These are phyloP conservation scores for Persicaria maculosa DNA, from an alignment of 148 eudicot species.

Conservation along the genomic window DNA sequence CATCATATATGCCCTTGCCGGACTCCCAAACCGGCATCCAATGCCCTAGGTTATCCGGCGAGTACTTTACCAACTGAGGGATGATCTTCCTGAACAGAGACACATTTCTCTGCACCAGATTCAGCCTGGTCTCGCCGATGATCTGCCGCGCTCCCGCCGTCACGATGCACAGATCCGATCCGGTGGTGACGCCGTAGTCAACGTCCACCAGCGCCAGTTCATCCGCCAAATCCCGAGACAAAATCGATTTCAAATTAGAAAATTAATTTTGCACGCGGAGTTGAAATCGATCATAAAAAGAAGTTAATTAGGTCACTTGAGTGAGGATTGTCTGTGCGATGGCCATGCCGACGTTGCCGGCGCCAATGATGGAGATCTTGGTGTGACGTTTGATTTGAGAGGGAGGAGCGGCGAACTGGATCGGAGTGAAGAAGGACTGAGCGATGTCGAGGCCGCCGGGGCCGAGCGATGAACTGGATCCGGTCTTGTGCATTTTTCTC, in stretches of 20 bases:
- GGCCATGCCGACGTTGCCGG: constrained; percentile 93
- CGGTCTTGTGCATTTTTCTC: constrained; percentile 33
- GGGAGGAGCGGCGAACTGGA: constrained; percentile 38
- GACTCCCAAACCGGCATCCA: too few relatives aligned
- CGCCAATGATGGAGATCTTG: constrained; percentile 72
- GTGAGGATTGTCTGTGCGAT: constrained; percentile 84
- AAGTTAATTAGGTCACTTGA: not conserved
- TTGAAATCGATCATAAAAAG: too few relatives aligned
- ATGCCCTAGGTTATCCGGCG: too few relatives aligned
- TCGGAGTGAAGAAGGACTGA: constrained; percentile 55
- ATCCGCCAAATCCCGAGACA: constrained; percentile 54
- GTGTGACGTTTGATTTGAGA: constrained; percentile 47
- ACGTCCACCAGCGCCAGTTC: constrained; percentile 63
- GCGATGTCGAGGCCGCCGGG: constrained; percentile 61
- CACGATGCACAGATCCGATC: constrained; percentile 72
- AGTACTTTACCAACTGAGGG: constrained; percentile 47
- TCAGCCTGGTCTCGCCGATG: constrained; percentile 69
- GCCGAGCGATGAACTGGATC: constrained; percentile 37
- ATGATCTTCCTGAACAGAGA: constrained; percentile 43
- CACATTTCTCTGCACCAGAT: constrained; percentile 66
- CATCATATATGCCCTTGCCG: too few relatives aligned
- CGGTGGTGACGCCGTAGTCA: constrained; percentile 49
- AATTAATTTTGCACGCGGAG: too few relatives aligned
- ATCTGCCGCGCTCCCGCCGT: constrained; percentile 89
- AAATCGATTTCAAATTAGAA: not conserved